A percentile compares a stretch with the other conserved stretches of the same genome.
phyloP scores from a whole-genome alignment of 2,329 filamentous ascomycete genomes.

The Cladosporium sp. region DNA sequence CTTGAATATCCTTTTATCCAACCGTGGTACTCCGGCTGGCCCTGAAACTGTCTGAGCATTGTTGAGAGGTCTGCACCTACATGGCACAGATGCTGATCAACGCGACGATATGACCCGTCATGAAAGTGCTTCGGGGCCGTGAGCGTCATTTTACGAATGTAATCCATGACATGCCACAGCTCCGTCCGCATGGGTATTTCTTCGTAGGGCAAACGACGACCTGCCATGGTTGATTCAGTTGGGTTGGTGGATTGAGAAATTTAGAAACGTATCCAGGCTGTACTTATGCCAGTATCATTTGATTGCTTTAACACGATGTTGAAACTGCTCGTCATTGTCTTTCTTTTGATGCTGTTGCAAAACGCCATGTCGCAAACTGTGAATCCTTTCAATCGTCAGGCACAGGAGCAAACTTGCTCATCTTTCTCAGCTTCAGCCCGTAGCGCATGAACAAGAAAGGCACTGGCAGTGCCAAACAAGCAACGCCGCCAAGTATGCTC shows the following conservation, averaged over 20 bases:
- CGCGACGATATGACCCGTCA: no score
- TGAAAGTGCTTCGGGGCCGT: no score
- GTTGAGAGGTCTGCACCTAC: no score
- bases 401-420: constrained; percentile 42
- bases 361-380: not conserved
- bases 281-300: not conserved
- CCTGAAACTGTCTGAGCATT: no score
- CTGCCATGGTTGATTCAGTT: not conserved
- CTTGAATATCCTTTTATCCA: no score
- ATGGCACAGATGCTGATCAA: no score
- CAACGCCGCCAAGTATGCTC: constrained; percentile 40
- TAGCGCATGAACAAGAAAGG: constrained; percentile 45
- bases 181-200: not conserved
- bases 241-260: not conserved
- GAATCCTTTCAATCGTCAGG: not conserved
- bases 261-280: not conserved
- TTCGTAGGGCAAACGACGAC: not conserved
- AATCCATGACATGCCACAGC: not conserved
- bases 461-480: constrained; percentile 38
- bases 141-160: no score
- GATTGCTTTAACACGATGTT: not conserved
- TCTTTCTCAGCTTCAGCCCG: constrained; percentile 37
- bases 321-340: not conserved
- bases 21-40: no score
- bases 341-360: not conserved